These are phyloP conservation scores for Pythium monospermum DNA, from an alignment of 352 stramenopile genomes.

Conservation along the genomic window DNA sequence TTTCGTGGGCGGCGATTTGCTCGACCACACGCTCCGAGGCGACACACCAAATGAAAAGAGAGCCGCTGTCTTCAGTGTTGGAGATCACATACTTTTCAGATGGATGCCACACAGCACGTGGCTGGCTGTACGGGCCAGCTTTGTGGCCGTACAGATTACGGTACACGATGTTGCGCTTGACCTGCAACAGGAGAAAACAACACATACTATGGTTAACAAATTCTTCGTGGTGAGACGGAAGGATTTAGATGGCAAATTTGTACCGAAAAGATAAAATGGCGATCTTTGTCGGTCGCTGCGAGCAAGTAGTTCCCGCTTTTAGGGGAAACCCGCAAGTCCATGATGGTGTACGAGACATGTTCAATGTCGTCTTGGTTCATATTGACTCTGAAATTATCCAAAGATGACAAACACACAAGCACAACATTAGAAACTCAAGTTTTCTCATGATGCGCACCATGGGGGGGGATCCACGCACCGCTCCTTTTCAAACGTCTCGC, in stretches of 20 bases:
- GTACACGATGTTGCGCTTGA: conserved; percentile 57
- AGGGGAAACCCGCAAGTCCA: conserved; percentile 71
- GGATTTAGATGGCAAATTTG: too few relatives aligned
- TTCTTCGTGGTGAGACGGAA: conserved; percentile 1
- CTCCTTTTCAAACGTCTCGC: conserved; percentile 72
- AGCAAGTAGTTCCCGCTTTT: conserved; percentile 72
- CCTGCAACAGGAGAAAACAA: conserved; percentile 21
- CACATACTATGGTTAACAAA: too few relatives aligned
- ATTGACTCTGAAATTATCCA: conserved; percentile 74
- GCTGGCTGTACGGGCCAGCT: conserved; percentile 76
- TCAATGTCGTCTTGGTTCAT: conserved; percentile 86
- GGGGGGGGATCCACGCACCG: conserved; percentile 39
- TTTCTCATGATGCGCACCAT: too few relatives aligned
- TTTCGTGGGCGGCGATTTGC: conserved; percentile 61
- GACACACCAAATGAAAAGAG: conserved; percentile 67
- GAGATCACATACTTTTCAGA: conserved; percentile 83
- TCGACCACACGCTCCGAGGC: conserved; percentile 75
- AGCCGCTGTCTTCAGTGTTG: conserved; percentile 68
- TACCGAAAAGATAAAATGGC: conserved; percentile 76
- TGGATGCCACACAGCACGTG: conserved; percentile 62
- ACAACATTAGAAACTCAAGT: neutral
- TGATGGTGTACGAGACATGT: conserved; percentile 85
- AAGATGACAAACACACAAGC: too few relatives aligned
- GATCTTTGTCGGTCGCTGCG: conserved; percentile 74
- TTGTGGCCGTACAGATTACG: conserved; percentile 84